Conservation (phyloP, 805 yeast genomes). For the Metschnikowia bowlesiae region DNA sequence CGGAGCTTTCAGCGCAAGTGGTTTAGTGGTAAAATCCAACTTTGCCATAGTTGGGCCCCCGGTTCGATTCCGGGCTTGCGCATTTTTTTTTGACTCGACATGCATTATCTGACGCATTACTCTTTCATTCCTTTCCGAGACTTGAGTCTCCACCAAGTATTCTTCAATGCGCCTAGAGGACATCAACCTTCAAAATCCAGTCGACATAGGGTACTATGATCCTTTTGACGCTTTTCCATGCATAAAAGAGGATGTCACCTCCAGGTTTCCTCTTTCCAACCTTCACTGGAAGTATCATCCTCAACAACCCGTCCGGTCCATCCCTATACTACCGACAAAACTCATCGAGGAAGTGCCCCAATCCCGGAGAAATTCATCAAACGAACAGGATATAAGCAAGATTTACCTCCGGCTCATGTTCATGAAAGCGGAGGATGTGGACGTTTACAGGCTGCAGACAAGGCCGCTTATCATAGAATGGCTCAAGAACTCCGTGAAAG, state of each 20-base stretch:
- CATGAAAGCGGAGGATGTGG: slow-evolving; percentile 60
- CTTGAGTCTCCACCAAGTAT: background rate
- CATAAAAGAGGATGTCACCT: slow-evolving; percentile 39
- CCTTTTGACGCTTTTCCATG: slow-evolving; percentile 59
- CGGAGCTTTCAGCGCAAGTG: too few relatives aligned
- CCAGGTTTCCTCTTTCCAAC: slow-evolving; percentile 54
- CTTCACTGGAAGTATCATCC: slow-evolving; percentile 61
- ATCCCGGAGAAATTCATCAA: slow-evolving; percentile 10
- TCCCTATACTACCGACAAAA: slow-evolving; percentile 52
- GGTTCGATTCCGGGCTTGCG: slow-evolving; percentile 23
- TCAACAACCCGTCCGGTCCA: slow-evolving; percentile 55
- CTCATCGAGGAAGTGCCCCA: slow-evolving; percentile 56
- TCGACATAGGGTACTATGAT: slow-evolving; percentile 61
- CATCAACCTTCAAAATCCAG: slow-evolving; percentile 13
- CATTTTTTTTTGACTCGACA: slow-evolving; percentile 5
- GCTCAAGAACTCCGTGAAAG: slow-evolving; percentile 45
- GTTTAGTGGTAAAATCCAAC: slow-evolving; percentile 21
- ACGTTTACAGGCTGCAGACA: slow-evolving; percentile 71
- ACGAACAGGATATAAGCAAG: slow-evolving; percentile 14
- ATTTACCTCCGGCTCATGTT: slow-evolving; percentile 68
- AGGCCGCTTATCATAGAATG: slow-evolving; percentile 82
- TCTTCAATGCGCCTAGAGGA: slow-evolving; percentile 11
- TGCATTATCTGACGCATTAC: background rate
- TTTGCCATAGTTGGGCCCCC: slow-evolving; percentile 22
- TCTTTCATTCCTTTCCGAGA: background rate